Evolutionary conservation across 768 basidiomycete genomes (phyloP).

Genomic region (Termitomyces sp.): DNA sequence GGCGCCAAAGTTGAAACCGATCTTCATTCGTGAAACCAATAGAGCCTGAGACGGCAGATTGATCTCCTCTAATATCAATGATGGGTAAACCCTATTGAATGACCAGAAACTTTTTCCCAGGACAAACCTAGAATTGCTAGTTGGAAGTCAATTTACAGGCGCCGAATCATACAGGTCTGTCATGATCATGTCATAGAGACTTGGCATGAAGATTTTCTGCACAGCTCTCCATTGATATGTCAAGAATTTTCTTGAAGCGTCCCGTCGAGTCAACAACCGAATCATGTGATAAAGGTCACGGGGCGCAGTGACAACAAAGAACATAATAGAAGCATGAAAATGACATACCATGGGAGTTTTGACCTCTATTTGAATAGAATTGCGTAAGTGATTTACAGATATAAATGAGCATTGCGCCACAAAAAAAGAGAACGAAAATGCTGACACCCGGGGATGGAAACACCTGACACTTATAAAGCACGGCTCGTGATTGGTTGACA

Average conservation of each 20-base stretch:
- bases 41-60: not conserved
- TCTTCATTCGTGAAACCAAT: not conserved
- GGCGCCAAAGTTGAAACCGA: not conserved
- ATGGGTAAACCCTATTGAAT: not conserved
- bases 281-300: conserved; percentile 1
- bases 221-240: not conserved
- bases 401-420: conserved; percentile 4
- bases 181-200: not conserved
- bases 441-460: not conserved
- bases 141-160: not conserved
- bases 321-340: not conserved
- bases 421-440: not conserved
- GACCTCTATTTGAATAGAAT: not conserved
- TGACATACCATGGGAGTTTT: conserved; percentile 2
- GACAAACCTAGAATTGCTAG: not conserved
- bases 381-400: not conserved
- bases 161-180: not conserved
- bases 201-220: not conserved
- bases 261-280: no score
- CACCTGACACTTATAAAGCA: conserved; percentile 10
- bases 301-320: not conserved
- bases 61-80: not conserved
- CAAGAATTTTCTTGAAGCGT: not conserved
- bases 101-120: not conserved
- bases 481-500: conserved; percentile 17